Base-by-base conservation (phyloP, 257 asterid genomes). In the Ehretia macrophylla region DNA sequence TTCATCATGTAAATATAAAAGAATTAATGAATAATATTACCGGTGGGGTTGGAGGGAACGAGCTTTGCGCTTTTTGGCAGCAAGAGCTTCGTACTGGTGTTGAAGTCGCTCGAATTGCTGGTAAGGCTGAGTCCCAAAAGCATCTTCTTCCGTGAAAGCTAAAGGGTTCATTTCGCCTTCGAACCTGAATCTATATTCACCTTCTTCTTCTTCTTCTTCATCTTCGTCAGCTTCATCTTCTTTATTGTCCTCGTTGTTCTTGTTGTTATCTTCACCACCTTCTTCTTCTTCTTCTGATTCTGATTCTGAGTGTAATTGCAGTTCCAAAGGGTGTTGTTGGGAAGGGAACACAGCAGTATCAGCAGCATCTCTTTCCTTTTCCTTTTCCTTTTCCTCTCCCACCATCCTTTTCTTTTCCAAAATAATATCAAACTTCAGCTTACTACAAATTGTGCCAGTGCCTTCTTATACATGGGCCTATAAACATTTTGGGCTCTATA, bases 141-240 rank as follows among this genome's bases (percentile, higher is more conserved):
- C 75, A 13, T 81, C 87, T 8, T 79, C 81, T 68, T 86, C 83
- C 0, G 81, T 85, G 57, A 90, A 85, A 9, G 83, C 68, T 19
- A 85, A 68, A 52, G 97, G 97, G 55, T 90, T 85, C 95, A 81
- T 84, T 59, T 75, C 93, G 8, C 69, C 90, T 38, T 73, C 69
- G 66, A 90, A 84, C 58, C 73, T 85, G 67, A 86, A 82, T 38
- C 63, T 66, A 65, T 81, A 82, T 53, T 64, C 94, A 17, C 63
- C 78, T 27, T 72, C 83, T 47, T 73, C 86, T 16, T 77, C 83
- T 0, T 71, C 84, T 5, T 71, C 71, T n/a, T 63, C 89, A 1
- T 73, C 91, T 10, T 73, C 90, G 8, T 73, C 94, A 0, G 77
- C 84, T 8, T 38, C 86, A 4, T 68, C 88, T 0, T 49, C 75